Evolutionary conservation across 169 alveolate genomes (phyloP).

Genomic region (Theileria equi): DNA sequence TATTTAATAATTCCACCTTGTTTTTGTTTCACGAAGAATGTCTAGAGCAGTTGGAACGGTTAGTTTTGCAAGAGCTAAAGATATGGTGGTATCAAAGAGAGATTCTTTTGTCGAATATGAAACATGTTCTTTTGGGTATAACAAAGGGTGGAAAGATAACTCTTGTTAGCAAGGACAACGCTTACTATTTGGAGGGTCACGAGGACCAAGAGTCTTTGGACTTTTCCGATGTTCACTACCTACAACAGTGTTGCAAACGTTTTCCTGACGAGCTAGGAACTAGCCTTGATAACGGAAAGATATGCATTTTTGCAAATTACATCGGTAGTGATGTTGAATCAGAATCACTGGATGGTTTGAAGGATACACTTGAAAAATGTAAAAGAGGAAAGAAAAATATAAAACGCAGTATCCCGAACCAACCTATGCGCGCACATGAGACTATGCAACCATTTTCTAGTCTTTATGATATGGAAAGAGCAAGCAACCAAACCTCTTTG

Average conservation of each 20-base stretch:
- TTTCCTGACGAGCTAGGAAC: conserved; percentile 31
- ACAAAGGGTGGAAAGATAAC: not conserved
- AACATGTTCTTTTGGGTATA: not conserved
- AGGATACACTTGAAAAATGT: not conserved
- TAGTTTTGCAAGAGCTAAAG: conserved; percentile 38
- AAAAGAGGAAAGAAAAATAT: conserved; percentile 19
- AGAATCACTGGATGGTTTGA: conserved; percentile 1
- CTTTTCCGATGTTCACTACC: conserved; percentile 13
- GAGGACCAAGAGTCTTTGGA: not conserved
- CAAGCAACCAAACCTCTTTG: conserved; percentile 42
- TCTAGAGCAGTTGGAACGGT: conserved; percentile 8
- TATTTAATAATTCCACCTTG: not conserved
- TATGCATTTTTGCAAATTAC: not conserved
- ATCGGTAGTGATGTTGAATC: not conserved
- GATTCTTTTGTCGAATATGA: conserved; percentile 9
- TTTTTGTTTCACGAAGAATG: conserved; percentile 4
- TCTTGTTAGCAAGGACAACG: not conserved
- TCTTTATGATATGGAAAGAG: conserved; percentile 46
- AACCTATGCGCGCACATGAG: conserved; percentile 21
- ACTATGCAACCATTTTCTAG: conserved; percentile 3
- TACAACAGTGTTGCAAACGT: conserved; percentile 22
- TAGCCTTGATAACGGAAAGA: not conserved
- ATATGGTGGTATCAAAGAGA: conserved; percentile 58
- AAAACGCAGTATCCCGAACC: conserved; percentile 29
- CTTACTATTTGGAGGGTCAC: not conserved